Percentiles rank a stretch among this genome's conserved stretches.
phyloP scores from a whole-genome alignment of 768 basidiomycete species.

The Cubamyces sp. region DNA sequence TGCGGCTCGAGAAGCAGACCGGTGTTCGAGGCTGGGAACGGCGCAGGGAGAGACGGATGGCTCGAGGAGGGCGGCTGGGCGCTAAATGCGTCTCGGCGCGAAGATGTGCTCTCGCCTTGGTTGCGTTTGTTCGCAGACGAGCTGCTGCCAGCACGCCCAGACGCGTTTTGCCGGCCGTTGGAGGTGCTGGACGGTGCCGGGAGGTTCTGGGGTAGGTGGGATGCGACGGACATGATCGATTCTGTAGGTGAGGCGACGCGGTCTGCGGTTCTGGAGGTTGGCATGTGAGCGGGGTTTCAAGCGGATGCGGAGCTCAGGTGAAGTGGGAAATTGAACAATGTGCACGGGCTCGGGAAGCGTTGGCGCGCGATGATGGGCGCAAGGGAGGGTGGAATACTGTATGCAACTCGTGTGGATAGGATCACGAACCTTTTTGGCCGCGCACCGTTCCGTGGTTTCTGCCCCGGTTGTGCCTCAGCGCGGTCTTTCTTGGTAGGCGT shows the following conservation, averaged over 20 bases:
- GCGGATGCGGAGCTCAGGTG: too few relatives aligned
- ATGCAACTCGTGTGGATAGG: too few relatives aligned
- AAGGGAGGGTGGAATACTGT: too few relatives aligned
- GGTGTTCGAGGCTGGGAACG: conserved; percentile 32
- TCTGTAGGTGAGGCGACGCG: conserved; percentile 73
- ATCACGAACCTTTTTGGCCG: conserved; percentile 64
- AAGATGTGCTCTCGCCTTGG: conserved; percentile 31
- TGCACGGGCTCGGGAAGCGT: too few relatives aligned
- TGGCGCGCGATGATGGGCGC: too few relatives aligned
- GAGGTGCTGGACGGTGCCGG: conserved; percentile 37
- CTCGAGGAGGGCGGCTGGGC: conserved; percentile 53
- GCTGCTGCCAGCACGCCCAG: conserved; percentile 35
- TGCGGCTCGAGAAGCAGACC: conserved; percentile 22
- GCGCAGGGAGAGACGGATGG: conserved; percentile 62
- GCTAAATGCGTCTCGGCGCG: conserved; percentile 47
- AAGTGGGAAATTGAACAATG: too few relatives aligned
- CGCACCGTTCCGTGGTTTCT: conserved; percentile 53
- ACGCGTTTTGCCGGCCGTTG: conserved; percentile 34
- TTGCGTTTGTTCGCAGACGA: conserved; percentile 27
- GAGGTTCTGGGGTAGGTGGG: conserved; percentile 50
- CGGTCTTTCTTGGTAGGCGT: conserved; percentile 68
- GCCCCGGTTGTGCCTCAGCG: conserved; percentile 42
- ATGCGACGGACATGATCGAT: conserved; percentile 72
- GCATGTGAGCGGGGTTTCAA: not conserved
- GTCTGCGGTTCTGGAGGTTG: conserved; percentile 50